A percentile compares a stretch with the other conserved stretches of the same genome.
phyloP scores from a whole-genome alignment of 495 filamentous ascomycete genomes.

The Zalerion maritima region DNA sequence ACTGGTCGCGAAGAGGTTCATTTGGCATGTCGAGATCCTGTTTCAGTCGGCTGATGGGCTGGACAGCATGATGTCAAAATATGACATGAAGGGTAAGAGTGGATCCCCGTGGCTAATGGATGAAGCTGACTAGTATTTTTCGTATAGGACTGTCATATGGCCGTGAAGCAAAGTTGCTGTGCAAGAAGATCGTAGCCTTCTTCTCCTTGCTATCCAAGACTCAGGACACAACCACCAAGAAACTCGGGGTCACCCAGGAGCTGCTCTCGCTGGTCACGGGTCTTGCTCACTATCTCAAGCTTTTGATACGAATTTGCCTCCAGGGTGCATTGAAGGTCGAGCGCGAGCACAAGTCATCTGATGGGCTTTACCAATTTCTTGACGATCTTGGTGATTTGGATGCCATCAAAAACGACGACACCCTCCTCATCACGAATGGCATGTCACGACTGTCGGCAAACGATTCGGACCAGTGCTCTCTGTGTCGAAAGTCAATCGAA shows the following conservation, averaged over 20 bases:
- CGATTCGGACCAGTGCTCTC: constrained; percentile 64
- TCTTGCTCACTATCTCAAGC: constrained; percentile 94
- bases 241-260: constrained; percentile 94
- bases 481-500: constrained; percentile 78
- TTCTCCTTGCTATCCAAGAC: constrained; percentile 88
- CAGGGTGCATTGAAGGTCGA: constrained; percentile 89
- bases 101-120: neutral
- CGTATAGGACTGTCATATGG: constrained; percentile 68
- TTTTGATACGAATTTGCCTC: constrained; percentile 90
- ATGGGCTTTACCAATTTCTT: constrained; percentile 69
- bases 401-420: constrained; percentile 50
- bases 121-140: constrained; percentile 5
- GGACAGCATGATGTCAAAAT: constrained; percentile 50
- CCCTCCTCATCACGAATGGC: constrained; percentile 58
- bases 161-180: constrained; percentile 90
- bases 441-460: constrained; percentile 60
- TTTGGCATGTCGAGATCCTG: constrained; percentile 85
- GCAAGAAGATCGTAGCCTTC: constrained; percentile 98
- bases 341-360: constrained; percentile 55
- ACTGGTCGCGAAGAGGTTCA: constrained; percentile 91
- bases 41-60: constrained; percentile 81
- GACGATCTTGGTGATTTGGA: constrained; percentile 65
- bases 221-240: constrained; percentile 72
- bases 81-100: constrained; percentile 59
- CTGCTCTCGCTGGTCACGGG: constrained; percentile 89